Conservation (phyloP, 164 flowering plant species). For the Tetrastigma voinierianum region DNA sequence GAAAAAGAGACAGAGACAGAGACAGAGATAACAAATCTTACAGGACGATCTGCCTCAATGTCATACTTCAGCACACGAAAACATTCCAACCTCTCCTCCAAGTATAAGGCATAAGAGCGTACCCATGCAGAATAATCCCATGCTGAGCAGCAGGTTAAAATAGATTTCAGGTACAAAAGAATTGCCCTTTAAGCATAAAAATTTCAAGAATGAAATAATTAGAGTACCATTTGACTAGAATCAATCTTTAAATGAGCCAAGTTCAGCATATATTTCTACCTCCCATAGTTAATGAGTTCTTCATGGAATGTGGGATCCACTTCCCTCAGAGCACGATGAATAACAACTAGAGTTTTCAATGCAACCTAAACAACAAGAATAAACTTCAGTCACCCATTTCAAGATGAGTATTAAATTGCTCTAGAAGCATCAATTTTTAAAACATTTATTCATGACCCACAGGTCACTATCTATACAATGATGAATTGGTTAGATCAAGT, state of each 20-base stretch:
- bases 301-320: conserved; percentile 94
- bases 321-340: conserved; percentile 96
- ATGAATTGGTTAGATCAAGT: not conserved
- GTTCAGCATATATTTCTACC: conserved; percentile 90
- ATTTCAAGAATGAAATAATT: not conserved
- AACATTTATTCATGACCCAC: conserved; percentile 2
- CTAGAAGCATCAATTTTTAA: not conserved
- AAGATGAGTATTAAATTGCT: not conserved
- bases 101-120: conserved; percentile 83
- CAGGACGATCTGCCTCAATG: conserved; percentile 74
- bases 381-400: no score
- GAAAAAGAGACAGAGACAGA: no score
- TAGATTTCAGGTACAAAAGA: conserved; percentile 1
- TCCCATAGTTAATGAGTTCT: conserved; percentile 83
- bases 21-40: conserved; percentile 35
- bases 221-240: conserved; percentile 86
- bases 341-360: conserved; percentile 83
- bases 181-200: not conserved
- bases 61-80: conserved; percentile 87
- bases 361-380: conserved; percentile 62
- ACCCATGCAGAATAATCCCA: conserved; percentile 99
- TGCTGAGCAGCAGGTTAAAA: conserved; percentile 45
- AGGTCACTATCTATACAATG: not conserved
- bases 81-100: conserved; percentile 95
- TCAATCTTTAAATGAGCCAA: conserved; percentile 95